Conservation (phyloP, 768 basidiomycete species). For the Phaffia australis region DNA sequence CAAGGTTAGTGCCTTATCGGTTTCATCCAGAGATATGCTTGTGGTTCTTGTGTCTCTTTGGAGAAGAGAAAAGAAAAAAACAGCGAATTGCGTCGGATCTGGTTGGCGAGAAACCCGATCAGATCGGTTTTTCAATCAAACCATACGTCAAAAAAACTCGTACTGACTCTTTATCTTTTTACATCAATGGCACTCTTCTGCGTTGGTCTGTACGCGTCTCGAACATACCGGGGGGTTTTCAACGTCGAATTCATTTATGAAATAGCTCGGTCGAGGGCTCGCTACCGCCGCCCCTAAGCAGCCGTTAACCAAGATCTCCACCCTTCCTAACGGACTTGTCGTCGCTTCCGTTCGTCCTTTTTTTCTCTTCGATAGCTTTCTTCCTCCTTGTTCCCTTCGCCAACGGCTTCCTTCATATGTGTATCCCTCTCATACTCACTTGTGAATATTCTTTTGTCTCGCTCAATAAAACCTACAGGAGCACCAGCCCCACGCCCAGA, state of each 20-base stretch:
- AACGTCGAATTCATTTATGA: background rate
- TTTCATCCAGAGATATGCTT: no score
- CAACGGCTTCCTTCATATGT: background rate
- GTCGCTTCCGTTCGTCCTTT: slow-evolving; percentile 58
- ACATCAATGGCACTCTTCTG: background rate
- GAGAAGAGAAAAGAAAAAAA: no score
- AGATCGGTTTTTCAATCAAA: background rate
- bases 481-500: slow-evolving; percentile 61
- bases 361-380: slow-evolving; percentile 1
- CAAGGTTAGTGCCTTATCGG: no score
- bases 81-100: background rate
- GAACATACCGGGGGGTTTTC: background rate
- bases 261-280: slow-evolving; percentile 11
- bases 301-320: slow-evolving; percentile 64
- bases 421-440: background rate
- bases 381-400: background rate
- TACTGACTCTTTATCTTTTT: background rate
- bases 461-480: slow-evolving; percentile 11
- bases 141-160: background rate
- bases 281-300: slow-evolving; percentile 20
- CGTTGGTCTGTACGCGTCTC: background rate
- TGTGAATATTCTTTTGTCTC: background rate
- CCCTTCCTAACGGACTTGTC: slow-evolving; percentile 86
- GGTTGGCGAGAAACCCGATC: no score
- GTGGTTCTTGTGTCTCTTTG: background rate